These are phyloP conservation scores for Ophiobolus disseminans DNA, from an alignment of 2,329 filamentous ascomycete genomes.

Conservation along the genomic window DNA sequence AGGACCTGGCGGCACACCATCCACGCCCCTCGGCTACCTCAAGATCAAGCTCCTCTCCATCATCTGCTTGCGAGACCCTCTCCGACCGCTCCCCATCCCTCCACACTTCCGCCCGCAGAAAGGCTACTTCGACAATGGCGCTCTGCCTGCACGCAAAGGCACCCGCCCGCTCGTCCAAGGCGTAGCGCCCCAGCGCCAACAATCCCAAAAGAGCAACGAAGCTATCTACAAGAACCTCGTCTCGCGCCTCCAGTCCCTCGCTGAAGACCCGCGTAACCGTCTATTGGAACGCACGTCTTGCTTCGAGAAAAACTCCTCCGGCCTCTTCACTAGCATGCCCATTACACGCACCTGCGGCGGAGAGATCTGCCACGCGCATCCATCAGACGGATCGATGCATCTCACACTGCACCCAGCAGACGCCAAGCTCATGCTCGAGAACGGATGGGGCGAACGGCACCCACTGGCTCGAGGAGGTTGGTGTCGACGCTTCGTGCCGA, in stretches of 20 bases:
- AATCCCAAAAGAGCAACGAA: slow-evolving; percentile 69
- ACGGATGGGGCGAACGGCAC: slow-evolving; percentile 79
- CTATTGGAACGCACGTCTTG: slow-evolving; percentile 68
- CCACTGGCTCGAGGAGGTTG: slow-evolving; percentile 71
- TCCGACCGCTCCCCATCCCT: slow-evolving; percentile 63
- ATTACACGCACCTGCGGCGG: slow-evolving; percentile 75
- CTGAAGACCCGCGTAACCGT: slow-evolving; percentile 32
- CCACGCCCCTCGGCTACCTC: slow-evolving; percentile 75
- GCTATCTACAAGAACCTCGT: slow-evolving; percentile 50
- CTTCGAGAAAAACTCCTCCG: slow-evolving; percentile 82
- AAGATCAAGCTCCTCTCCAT: slow-evolving; percentile 75
- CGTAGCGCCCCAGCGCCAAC: slow-evolving; percentile 82
- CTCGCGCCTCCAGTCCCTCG: slow-evolving; percentile 24
- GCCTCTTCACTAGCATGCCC: slow-evolving; percentile 72
- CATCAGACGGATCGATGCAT: slow-evolving; percentile 78
- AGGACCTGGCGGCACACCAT: slow-evolving; percentile 80
- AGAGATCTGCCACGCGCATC: slow-evolving; percentile 84
- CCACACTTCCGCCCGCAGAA: slow-evolving; percentile 59
- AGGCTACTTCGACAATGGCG: slow-evolving; percentile 63
- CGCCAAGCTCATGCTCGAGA: slow-evolving; percentile 72
- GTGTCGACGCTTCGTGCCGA: slow-evolving; percentile 72
- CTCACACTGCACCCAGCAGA: slow-evolving; percentile 81
- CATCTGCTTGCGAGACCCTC: slow-evolving; percentile 75
- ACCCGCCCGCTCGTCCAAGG: slow-evolving; percentile 72
- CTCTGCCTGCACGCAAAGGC: slow-evolving; percentile 68